Base-by-base conservation (phyloP, 2,329 filamentous ascomycete genomes). In the Arthrocladium fulminans region DNA sequence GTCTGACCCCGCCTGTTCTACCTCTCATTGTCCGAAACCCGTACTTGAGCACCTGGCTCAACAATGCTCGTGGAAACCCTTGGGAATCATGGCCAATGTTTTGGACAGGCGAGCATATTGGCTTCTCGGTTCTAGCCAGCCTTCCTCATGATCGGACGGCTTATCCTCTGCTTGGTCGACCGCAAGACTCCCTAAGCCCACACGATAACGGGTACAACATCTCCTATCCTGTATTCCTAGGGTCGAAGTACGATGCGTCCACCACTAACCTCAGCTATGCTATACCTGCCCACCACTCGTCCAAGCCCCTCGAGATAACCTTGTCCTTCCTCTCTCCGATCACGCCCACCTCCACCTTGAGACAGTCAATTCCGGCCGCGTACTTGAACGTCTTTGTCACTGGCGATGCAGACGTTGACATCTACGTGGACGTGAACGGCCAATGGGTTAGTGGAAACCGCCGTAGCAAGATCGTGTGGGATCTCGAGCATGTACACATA, bases 61-160 rank as follows among this genome's bases (percentile, higher is more conserved):
- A 73, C 41, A 75, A 77, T 64, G 85, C 86, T 34, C 76, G 88
- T 56, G 76, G 83, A 48, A 74, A 75, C 39, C 88, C 88, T 1
- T 94, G 87, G 87, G 76, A 80, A 47, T 77, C 79, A 67, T 94
- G 88, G 88, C 88, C 88, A 20, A 90, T 90, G 64, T 88, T 89
- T 64, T 89, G 82, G 74, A 86, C 83, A 5, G 84, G 85, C 27
- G 73, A 80, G 59, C 74, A 83, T 68, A 65, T 84, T 48, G 81
- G 81, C 37, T 75, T 85, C 54, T 75, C 77, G 5, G 66, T 85
- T 43, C 70, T 85, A 51, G 81, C 79, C 32, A 74, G 77, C 20
- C 68, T 83, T 10, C 77, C 80, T 2, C 72, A 75, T 27, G 72
- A 76, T n/a, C 71, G 72, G 44, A 71, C 71, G 23, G 76, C 81